phyloP scores from a whole-genome alignment of 1,284 basidiomycete species.

The Microbotryum saponariae region DNA sequence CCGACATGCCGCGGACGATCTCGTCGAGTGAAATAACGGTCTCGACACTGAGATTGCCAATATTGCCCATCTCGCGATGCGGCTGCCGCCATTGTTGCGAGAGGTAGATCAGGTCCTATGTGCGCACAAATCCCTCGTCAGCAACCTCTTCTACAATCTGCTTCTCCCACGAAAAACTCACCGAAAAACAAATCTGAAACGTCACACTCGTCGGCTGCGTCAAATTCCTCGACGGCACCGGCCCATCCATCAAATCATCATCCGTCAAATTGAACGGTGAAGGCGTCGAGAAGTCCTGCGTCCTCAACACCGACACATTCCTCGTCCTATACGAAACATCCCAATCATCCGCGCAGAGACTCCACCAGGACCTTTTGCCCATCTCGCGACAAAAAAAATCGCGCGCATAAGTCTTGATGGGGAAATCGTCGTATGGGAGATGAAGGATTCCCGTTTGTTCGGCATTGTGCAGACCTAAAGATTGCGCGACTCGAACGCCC shows the following conservation, averaged over 20 bases:
- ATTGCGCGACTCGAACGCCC: constrained; percentile 5
- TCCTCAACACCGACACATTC: background rate
- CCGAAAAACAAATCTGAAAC: background rate
- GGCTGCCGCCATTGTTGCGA: background rate
- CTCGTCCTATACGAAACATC: constrained; percentile 1
- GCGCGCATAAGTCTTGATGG: background rate
- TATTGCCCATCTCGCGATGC: no score
- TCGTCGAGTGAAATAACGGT: background rate
- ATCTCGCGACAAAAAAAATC: background rate
- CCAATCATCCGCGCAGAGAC: constrained; percentile 2
- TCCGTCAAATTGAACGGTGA: background rate
- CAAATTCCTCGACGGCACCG: background rate
- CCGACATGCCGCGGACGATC: background rate
- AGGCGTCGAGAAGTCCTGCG: background rate
- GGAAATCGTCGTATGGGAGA: background rate
- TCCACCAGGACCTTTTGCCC: background rate
- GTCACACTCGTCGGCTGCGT: background rate
- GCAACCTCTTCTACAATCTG: no score
- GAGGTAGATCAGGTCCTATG: background rate
- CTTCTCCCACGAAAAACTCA: no score
- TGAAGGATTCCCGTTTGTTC: background rate
- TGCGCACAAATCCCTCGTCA: no score
- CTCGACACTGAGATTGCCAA: background rate
- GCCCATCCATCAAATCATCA: background rate
- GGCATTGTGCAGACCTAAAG: background rate